These are phyloP conservation scores for Gaeumannomyces sp. DNA, from an alignment of 2,329 filamentous ascomycete genomes.

Conservation along the genomic window DNA sequence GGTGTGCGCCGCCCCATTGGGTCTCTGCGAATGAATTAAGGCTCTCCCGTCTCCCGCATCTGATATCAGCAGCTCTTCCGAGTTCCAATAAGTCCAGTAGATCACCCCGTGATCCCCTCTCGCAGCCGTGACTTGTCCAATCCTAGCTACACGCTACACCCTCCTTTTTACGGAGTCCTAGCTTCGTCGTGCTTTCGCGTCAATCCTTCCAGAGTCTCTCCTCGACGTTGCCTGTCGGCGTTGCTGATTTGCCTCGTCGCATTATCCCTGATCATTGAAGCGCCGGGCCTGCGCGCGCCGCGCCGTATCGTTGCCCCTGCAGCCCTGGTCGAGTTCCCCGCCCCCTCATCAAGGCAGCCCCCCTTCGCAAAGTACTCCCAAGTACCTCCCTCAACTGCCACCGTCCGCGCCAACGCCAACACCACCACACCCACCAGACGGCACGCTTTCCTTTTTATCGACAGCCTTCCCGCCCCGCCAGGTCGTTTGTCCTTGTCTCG, in stretches of 20 bases:
- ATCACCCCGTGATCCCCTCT: background rate
- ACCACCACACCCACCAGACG: background rate
- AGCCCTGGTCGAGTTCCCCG: background rate
- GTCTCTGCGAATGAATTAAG: background rate
- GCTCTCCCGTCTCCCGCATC: background rate
- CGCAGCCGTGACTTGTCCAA: background rate
- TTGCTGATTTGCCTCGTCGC: background rate
- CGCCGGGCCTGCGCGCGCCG: background rate
- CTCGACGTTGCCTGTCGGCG: background rate
- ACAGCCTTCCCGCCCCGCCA: background rate
- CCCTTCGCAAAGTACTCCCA: background rate
- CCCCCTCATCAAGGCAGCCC: background rate
- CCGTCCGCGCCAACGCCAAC: background rate
- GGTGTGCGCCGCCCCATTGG: no score
- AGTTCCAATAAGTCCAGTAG: background rate
- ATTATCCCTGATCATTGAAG: background rate
- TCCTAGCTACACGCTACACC: background rate
- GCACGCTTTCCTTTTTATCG: background rate
- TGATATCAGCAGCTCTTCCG: background rate
- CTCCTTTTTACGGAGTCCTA: no score
- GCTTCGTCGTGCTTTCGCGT: no score
- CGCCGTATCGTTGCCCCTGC: background rate
- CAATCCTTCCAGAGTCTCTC: background rate
- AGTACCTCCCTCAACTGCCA: background rate
- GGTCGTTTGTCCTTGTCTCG: background rate